Evolutionary conservation across 2,329 filamentous ascomycete genomes (phyloP), one percentile per base, ranked within the genome.

Genomic region (Talaromyces marneffei): DNA sequence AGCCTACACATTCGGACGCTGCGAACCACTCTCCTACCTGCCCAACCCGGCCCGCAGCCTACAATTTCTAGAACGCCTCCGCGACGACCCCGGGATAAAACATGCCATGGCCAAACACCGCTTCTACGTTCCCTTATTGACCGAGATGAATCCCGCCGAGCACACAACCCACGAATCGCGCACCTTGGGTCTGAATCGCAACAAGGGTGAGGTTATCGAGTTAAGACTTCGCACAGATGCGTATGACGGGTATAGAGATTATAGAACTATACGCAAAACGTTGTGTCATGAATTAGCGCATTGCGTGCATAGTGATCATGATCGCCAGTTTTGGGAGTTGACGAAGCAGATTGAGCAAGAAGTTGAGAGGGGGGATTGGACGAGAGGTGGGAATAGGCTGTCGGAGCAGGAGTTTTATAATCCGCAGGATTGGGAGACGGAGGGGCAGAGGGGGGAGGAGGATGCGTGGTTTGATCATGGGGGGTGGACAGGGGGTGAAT

Each of bases 221-320:
- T 76, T 99, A 64, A 82, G 94, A 0, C 77, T 99, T 37, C 82
- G 94, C n/a, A 97, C 94, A 1, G 94, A 99, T 76, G 90, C 90
- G 2, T 91, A 94, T 72, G 92, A 96, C 73, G 94, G 94, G 0
- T 97, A 96, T 70, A 80, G 94, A 39, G 91, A 97, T 72, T 99
- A 97, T 77, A 88, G 88, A 68, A 92, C 89, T 0, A 95, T 99
- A 54, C 85, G 94, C 57, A 90, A 90, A 67, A 97, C 94, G 50
- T 80, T 99, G 12, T 97, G 93, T 71, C 94, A 99, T 77, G 94
- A 99, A 78, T 81, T 99, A 18, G 88, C 92, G 66, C 94, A 99
- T 75, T 97, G 96, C 69, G 90, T 96, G 9, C 88, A 89, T 76
- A 82, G 89, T 0, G 85, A 89, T 0, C 94, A 99, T 74, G 92